Base-by-base conservation (phyloP, 352 stramenopile species). In the Albugo laibachii region DNA sequence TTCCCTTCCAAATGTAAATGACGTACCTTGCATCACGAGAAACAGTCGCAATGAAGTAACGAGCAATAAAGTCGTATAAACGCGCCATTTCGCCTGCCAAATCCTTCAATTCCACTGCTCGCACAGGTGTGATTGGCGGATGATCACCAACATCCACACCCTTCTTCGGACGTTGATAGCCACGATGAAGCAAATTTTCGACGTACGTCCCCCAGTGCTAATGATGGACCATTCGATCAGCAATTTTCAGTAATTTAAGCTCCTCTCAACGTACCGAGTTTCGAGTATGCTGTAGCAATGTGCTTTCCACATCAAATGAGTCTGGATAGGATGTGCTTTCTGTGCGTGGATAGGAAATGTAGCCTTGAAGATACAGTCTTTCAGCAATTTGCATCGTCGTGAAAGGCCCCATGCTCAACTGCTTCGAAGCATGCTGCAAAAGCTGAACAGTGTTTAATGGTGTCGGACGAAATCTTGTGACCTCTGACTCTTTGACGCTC, bases 21-120 rank as follows among this genome's bases (percentile, higher is more conserved):
- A 42, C 54, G 59, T 59, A 80, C 13, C 81, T 63, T 15, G 73
- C 75, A 65, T 93, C 82, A 36, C 66, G 57, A 41, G 61, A 80
- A 4, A 93, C 70, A 13, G 67, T 83, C n/a, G 80, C 79, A 52
- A 94, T 83, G 48, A 94, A 94, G 58, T 94, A 79, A 20, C 78
- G 59, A n/a, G 69, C 57, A 18, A 93, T 76, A 34, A 95, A 59
- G 24, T 93, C 80, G 50, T 91, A 95, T 11, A 95, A 57, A 11
- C 74, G 55, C 12, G 47, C 66, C 65, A 83, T 79, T 41, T 88
- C 74, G 13, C 80, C 78, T 36, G 55, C 56, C 2, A 95, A 55
- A 47, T 86, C 75, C 16, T 40, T 64, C 48, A 42, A 57, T 47
- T 41, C 48, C 20, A 48, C 59, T 57, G 73, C 50, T 18, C 70